Base-by-base conservation (phyloP, 306 rosid species). In the Crataegus laevigata region DNA sequence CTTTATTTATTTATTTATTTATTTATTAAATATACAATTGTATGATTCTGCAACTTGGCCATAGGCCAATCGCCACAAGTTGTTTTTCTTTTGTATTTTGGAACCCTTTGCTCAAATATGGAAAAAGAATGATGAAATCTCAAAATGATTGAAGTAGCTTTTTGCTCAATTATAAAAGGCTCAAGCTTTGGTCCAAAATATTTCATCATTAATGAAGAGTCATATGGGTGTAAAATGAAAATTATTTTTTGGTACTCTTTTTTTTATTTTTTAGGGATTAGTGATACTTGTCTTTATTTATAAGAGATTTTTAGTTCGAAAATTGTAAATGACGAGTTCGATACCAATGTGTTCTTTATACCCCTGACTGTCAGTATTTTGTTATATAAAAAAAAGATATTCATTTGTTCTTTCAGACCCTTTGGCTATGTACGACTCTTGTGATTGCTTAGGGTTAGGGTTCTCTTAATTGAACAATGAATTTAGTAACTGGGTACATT, bases 351-450 rank as follows among this genome's bases (percentile, higher is more conserved):
- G 15, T 47, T 47, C 0, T 47, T 4, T 2, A 1, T 36, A 36
- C 42, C 0, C 0, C 0, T 47, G 1, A 47, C 0, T 47, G 19
- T 47, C 4, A 47, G 15, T 47, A 5, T 47, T 4, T 47, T 0
- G 8, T 47, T 15, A 6, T 15, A 47, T 47, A 17, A 47, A 15
- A 45, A 45, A 15, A 15, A 47, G 2, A 5, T 14, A 38, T 47
- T 47, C 8, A 15, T 47, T 47, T 47, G 54, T 47, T 15, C 21
- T 15, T 47, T 47, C 38, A 34, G 8, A 34, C 38, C 38, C 38
- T 34, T 34, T 34, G 38, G 38, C 38, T 34, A 34, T 34, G 38
- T 34, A 34, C 42, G 42, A 47, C 21, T 15, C 54, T 47, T 47
- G 54, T 47, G 54, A 47, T 47, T 18, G 21, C 54, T 47, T 47